phyloP scores from a whole-genome alignment of 768 basidiomycete species.

The Tylopilus sp. region DNA sequence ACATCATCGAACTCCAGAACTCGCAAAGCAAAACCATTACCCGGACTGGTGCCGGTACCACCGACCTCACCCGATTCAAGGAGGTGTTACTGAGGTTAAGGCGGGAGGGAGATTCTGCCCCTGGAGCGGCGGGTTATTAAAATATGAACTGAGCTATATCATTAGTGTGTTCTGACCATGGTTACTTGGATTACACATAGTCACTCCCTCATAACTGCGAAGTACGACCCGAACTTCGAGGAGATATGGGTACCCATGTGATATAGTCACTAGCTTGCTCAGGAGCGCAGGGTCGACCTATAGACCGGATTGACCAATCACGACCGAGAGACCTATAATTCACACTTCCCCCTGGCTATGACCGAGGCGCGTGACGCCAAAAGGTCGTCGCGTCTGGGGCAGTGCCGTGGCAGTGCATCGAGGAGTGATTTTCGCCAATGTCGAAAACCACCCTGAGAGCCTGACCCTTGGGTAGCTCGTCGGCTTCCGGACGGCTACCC shows the following conservation, averaged over 20 bases:
- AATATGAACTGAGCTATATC: slow-evolving; percentile 1
- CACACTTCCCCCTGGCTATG: too few species aligned
- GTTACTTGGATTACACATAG: slow-evolving; percentile 6
- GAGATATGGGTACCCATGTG: slow-evolving; percentile 38
- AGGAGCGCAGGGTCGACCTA: too few species aligned
- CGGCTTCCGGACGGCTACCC: too few species aligned
- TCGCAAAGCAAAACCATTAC: slow-evolving; percentile 97
- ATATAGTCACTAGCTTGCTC: too few species aligned
- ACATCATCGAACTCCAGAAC: slow-evolving; percentile 83
- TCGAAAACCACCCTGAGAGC: too few species aligned
- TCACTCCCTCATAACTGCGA: slow-evolving; percentile 30
- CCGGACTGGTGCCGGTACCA: slow-evolving; percentile 76
- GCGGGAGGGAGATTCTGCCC: slow-evolving; percentile 87
- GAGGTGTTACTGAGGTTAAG: slow-evolving; percentile 87
- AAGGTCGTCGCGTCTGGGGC: too few species aligned
- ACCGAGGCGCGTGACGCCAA: too few species aligned
- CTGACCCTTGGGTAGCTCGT: too few species aligned
- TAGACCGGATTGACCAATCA: too few species aligned
- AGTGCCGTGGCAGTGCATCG: too few species aligned
- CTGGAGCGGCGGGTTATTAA: slow-evolving; percentile 91
- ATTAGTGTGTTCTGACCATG: slow-evolving; percentile 1
- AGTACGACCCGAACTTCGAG: slow-evolving; percentile 1
- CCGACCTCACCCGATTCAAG: slow-evolving; percentile 86
- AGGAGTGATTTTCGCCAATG: too few species aligned
- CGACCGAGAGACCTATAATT: too few species aligned